Percentiles rank a stretch among this genome's conserved stretches.
Conservation (phyloP, 176 grass and related monocot genomes). For the Oryza glaberrima region DNA sequence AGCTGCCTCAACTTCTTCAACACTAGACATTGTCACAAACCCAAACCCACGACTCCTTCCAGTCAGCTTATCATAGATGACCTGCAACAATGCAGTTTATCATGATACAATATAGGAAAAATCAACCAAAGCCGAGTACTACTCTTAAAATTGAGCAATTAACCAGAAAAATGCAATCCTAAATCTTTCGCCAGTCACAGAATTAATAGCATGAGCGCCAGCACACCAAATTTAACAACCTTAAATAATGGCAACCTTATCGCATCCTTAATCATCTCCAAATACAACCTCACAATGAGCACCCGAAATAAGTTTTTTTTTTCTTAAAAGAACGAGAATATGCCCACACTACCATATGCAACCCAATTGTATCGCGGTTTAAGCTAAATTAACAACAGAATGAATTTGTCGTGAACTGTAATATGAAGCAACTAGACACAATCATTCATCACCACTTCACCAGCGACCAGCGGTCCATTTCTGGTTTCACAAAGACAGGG, state of each 20-base stretch:
- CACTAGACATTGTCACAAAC: slow-evolving; percentile 75
- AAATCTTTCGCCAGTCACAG: background rate
- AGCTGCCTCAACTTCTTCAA: slow-evolving; percentile 71
- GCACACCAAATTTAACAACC: background rate
- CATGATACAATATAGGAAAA: background rate
- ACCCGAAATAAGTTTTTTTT: background rate
- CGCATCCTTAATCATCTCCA: background rate
- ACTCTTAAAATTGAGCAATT: background rate
- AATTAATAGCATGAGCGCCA: background rate
- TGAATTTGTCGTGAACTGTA: too few species aligned
- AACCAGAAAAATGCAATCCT: background rate
- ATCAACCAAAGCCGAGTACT: background rate
- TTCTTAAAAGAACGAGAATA: background rate
- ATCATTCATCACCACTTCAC: too few species aligned
- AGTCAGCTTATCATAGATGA: slow-evolving; percentile 95
- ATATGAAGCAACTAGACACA: too few species aligned
- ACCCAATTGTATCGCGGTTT: background rate
- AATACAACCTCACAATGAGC: background rate
- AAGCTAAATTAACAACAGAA: background rate
- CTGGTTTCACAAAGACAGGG: background rate
- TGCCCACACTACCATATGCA: background rate
- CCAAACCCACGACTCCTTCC: slow-evolving; percentile 86
- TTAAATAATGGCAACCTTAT: background rate
- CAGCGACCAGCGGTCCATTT: background rate
- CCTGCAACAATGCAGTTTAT: slow-evolving; percentile 47